Evolutionary conservation across 1,139 yeast genomes (phyloP).

Genomic region (Yamadazyma friedrichii): DNA sequence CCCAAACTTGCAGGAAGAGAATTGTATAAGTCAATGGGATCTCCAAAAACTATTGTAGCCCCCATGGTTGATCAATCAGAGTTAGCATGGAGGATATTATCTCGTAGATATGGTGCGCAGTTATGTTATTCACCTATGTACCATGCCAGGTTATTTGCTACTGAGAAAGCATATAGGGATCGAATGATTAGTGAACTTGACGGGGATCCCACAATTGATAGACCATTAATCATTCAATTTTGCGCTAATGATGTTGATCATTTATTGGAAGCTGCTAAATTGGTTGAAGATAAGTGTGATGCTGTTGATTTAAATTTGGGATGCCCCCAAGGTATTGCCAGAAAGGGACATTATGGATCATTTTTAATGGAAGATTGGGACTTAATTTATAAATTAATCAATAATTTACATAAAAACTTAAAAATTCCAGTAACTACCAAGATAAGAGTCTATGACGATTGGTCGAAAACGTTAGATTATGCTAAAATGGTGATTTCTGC

Average conservation of each 20-base stretch:
- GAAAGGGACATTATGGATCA: conserved; percentile 92
- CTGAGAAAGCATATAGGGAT: conserved; percentile 73
- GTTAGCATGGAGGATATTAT: conserved; percentile 89
- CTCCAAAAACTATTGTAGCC: conserved; percentile 85
- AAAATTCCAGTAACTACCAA: conserved; percentile 93
- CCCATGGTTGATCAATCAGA: conserved; percentile 99
- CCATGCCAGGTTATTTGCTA: conserved; percentile 88
- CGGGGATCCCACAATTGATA: conserved; percentile 63
- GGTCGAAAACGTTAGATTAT: conserved; percentile 79
- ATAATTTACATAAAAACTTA: conserved; percentile 68
- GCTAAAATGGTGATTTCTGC: conserved; percentile 91
- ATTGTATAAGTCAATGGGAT: conserved; percentile 65
- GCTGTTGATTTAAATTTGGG: conserved; percentile 96
- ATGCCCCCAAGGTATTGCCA: conserved; percentile 97
- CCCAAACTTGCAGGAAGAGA: conserved; percentile 52
- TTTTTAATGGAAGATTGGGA: conserved; percentile 98
- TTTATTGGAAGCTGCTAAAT: conserved; percentile 73
- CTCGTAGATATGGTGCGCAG: conserved; percentile 88
- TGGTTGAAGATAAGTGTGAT: conserved; percentile 83
- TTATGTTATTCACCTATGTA: conserved; percentile 96
- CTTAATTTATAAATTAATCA: conserved; percentile 67
- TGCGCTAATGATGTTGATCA: conserved; percentile 95
- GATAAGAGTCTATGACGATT: conserved; percentile 84
- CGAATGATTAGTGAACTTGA: conserved; percentile 77
- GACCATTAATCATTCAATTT: conserved; percentile 90